phyloP scores from a whole-genome alignment of 352 stramenopile species.

The Pythium plurisporium region DNA sequence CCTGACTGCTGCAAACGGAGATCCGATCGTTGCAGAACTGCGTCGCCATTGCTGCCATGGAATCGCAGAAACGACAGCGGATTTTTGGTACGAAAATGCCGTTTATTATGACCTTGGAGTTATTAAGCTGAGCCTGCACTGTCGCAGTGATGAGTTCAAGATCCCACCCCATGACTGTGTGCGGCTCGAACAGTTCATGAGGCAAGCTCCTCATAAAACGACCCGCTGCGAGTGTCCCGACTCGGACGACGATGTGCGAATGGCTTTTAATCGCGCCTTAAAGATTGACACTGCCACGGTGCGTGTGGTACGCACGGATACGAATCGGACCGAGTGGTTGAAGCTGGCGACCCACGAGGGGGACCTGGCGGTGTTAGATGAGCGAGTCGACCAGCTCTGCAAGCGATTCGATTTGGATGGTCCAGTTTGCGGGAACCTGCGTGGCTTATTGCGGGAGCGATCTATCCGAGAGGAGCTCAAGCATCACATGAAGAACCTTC shows the following conservation, averaged over 20 bases:
- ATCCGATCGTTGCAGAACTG: constrained; percentile 17
- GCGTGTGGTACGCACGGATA: neutral
- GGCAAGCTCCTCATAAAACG: neutral
- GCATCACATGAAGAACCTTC: neutral
- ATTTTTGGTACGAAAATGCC: constrained; percentile 19
- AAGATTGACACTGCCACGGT: constrained; percentile 9
- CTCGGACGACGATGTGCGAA: neutral
- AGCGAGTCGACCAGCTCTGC: constrained; percentile 11
- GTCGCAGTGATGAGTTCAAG: constrained; percentile 18
- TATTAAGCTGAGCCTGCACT: neutral
- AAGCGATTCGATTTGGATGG: constrained; percentile 3
- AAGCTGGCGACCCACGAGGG: constrained; percentile 13
- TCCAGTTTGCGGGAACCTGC: constrained; percentile 2
- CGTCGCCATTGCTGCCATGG: constrained; percentile 21
- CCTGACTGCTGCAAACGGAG: constrained; percentile 2
- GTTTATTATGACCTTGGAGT: neutral
- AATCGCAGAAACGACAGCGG: neutral
- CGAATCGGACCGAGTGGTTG: constrained; percentile 7
- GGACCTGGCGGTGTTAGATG: constrained; percentile 7
- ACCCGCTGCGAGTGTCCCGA: neutral
- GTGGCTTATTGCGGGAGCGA: constrained; percentile 6
- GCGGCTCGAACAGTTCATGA: constrained; percentile 7
- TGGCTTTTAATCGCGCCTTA: neutral
- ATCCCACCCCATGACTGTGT: constrained; percentile 13
- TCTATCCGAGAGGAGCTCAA: constrained; percentile 18